Conservation (phyloP, 1,284 basidiomycete genomes). For the Heterobasidion irregulare region DNA sequence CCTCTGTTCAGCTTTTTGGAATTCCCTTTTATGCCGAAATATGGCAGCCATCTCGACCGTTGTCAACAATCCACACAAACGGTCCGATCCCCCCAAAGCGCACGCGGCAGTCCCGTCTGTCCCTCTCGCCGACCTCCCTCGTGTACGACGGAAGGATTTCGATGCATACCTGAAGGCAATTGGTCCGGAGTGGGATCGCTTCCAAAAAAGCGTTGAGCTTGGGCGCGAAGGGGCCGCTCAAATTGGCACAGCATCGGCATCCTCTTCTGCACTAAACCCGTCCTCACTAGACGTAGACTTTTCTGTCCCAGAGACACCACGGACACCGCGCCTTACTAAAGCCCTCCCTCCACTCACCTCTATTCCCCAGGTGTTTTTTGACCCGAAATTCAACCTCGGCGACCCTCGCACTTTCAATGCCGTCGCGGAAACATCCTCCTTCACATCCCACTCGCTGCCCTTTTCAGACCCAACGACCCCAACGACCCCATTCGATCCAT, state of each 20-base stretch:
- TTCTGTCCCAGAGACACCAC: constrained; percentile 19
- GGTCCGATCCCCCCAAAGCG: constrained; percentile 77
- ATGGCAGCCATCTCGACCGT: constrained; percentile 61
- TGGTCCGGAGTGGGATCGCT: constrained; percentile 70
- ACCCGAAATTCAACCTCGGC: constrained; percentile 75
- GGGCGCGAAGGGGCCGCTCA: constrained; percentile 38
- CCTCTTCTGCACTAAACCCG: constrained; percentile 4
- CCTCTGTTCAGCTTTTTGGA: not conserved
- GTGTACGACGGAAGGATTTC: constrained; percentile 78
- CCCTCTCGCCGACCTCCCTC: constrained; percentile 64
- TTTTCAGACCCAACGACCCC: constrained; percentile 12
- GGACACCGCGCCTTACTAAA: constrained; percentile 23
- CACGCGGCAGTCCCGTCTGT: constrained; percentile 73
- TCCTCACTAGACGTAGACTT: constrained; percentile 7
- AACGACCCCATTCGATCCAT: constrained; percentile 35
- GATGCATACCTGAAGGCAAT: constrained; percentile 74
- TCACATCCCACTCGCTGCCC: not conserved
- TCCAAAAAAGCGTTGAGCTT: constrained; percentile 43
- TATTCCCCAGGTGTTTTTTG: constrained; percentile 81
- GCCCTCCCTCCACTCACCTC: constrained; percentile 63
- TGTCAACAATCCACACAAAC: constrained; percentile 81
- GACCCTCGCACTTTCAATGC: constrained; percentile 78
- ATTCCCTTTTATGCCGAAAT: not conserved
- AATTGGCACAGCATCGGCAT: constrained; percentile 25
- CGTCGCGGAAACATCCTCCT: constrained; percentile 56